Evolutionary conservation across 106 monocot genomes (phyloP), one percentile per base, ranked within the genome.

Genomic region (Chionographis japonica): DNA sequence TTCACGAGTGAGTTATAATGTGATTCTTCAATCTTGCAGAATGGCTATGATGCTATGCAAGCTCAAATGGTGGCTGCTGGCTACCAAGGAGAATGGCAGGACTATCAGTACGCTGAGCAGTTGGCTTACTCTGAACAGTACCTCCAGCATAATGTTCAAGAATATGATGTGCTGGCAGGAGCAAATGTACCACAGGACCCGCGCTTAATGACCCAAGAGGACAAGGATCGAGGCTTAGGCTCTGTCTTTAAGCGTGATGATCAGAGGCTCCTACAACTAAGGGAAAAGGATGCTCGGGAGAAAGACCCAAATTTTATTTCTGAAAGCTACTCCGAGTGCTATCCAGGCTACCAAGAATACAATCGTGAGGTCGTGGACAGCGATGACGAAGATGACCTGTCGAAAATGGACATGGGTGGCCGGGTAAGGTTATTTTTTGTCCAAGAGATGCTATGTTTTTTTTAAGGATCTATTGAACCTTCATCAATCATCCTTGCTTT

Each of bases 371-470:
- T 97, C 50, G 85, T 89, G 39, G 92, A 85, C 46, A 92, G 92
- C 57, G 97, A 97, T 54, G 97, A 92, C 64, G 97, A 97, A 74
- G 97, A 59, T 54, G 97, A 97, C 73, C 74, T 97, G 68, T 85
- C 92, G 50, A 97, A 97, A 67, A 97, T 97, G 97, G 97, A 97
- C 60, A 97, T 92, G 89, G 97, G 97, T 72, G 97, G 89, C 37
- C 89, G 97, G 79, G 95, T 95, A 82, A 84, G 72, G 35, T 20
- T 58, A n/a, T 27, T 27, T 27, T 27, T 27, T 27, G 27, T 27
- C 27, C 27, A 27, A 27, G 27, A 27, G 27, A 27, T 27, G 27
- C 27, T 27, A 27, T 27, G 27, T 27, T 27, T 27, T 27, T 27
- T 27, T 27, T 27, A 27, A 27, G 27, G 27, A 27, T 27, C 27